phyloP scores from a whole-genome alignment of 2,329 filamentous ascomycete genomes.

The Ascochyta rabiei region DNA sequence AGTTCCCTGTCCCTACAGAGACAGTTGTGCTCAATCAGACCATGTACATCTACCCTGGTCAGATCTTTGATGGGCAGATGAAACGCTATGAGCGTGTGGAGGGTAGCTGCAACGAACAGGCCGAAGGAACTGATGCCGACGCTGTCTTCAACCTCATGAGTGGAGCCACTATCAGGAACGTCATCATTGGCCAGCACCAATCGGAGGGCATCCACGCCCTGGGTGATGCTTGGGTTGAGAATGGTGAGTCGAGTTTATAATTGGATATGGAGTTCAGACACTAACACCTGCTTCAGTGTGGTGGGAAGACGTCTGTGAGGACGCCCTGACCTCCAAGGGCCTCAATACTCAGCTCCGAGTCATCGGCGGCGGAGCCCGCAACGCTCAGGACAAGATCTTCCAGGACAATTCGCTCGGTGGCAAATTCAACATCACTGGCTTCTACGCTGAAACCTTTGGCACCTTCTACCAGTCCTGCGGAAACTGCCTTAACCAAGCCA shows the following conservation, averaged over 20 bases:
- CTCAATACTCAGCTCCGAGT: constrained; percentile 36
- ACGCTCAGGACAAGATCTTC: constrained; percentile 34
- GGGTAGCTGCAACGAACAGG: constrained; percentile 34
- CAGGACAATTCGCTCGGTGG: constrained; percentile 29
- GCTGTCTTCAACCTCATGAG: constrained; percentile 33
- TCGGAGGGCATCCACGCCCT: constrained; percentile 33
- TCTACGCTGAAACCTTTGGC: constrained; percentile 34
- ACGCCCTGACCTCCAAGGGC: constrained; percentile 32
- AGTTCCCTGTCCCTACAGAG: constrained; percentile 32
- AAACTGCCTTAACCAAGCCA: constrained; percentile 35
- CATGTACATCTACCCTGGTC: constrained; percentile 31
- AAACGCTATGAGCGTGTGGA: constrained; percentile 35
- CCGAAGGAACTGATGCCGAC: constrained; percentile 34
- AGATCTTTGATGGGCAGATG: constrained; percentile 35
- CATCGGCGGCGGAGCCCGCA: constrained; percentile 35
- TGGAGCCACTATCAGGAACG: constrained; percentile 30
- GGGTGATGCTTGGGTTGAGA: constrained; percentile 37
- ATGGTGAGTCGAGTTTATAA: constrained; percentile 13
- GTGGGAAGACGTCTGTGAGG: constrained; percentile 38
- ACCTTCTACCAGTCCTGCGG: constrained; percentile 36
- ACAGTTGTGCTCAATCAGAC: constrained; percentile 34
- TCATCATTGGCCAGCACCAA: constrained; percentile 36
- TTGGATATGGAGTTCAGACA: neutral
- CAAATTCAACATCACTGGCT: constrained; percentile 33
- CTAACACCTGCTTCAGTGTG: constrained; percentile 24